Evolutionary conservation across 352 stramenopile genomes (phyloP), one percentile per base, ranked within the genome.

Genomic region (Globisporangium emineosum): DNA sequence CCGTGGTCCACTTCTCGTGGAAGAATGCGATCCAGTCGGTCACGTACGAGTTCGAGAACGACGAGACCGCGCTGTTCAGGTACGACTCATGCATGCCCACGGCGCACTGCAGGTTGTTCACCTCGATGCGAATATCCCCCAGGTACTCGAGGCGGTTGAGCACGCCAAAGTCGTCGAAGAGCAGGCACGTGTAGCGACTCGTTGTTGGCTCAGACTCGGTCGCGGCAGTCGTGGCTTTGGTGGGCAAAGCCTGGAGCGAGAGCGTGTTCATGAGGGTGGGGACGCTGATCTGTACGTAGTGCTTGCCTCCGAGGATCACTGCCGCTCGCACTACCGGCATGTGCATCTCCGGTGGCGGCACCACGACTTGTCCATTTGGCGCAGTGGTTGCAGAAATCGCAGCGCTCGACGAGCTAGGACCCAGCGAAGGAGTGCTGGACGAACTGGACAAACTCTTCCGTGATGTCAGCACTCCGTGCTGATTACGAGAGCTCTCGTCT

Each of bases 1-100:
- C 83, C 3, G 64, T 76, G 29, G 80, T 69, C 89, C 89, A 97
- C 52, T 89, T 83, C 50, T 87, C 68, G 7, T 77, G 75, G 60
- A 96, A 94, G 62, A 96, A 97, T 2, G 70, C 74, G 33, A 97
- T 73, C 87, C 87, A 97, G 70, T 97, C 89, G 57, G 60, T 61
- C 56, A 97, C 75, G 56, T 87, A 79, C 35, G 78, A 75, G 19
- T 78, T 84, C 9, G 81, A 57, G 66, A 94, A 95, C 10, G 78
- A 85, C n/a, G 76, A 76, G 40, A 93, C 64, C 6, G 84, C 84
- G 55, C 75, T 89, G 73, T 97, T 97, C 10, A 97, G 68, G 55
- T 93, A 96, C 32, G 86, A 77, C 65, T 97, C 88, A 58, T 96
- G 89, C 58, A 93, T 63, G 2, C 89, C 89, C 29, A 96, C 78